Evolutionary conservation across 2,329 filamentous ascomycete genomes (phyloP).

Genomic region (Neonectria coccinea): DNA sequence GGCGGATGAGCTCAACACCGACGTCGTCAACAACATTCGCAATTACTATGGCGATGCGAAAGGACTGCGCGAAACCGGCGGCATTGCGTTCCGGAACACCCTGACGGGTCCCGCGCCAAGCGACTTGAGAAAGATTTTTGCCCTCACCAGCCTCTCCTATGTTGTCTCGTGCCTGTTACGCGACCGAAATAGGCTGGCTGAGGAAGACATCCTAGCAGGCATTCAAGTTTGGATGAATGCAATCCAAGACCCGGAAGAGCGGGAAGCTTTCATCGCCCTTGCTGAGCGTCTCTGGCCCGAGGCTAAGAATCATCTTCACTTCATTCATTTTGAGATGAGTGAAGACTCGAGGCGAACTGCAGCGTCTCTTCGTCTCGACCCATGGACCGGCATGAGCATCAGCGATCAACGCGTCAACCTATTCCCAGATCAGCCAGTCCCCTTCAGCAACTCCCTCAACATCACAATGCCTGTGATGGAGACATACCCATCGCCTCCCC

Average conservation of each 20-base stretch:
- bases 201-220: constrained; percentile 27
- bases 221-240: constrained; percentile 33
- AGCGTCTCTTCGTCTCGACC: background rate
- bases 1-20: background rate
- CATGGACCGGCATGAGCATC: too few species aligned
- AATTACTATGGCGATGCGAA: constrained; percentile 18
- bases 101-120: constrained; percentile 14
- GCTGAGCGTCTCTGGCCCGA: constrained; percentile 35
- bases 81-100: constrained; percentile 35
- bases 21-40: constrained; percentile 21
- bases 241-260: constrained; percentile 19
- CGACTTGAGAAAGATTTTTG: constrained; percentile 28
- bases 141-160: constrained; percentile 38
- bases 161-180: constrained; percentile 30
- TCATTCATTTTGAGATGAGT: background rate
- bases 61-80: constrained; percentile 31
- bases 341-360: background rate
- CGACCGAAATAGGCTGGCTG: background rate
- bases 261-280: constrained; percentile 22
- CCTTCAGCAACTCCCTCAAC: background rate
- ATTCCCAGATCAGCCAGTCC: background rate
- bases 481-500: background rate
- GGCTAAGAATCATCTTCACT: constrained; percentile 23
- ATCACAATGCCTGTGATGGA: background rate
- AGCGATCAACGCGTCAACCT: background rate